A percentile compares a stretch with the other conserved stretches of the same genome.
Conservation (phyloP, 2,329 filamentous ascomycete species). For the Allantophomopsis cytisporea region DNA sequence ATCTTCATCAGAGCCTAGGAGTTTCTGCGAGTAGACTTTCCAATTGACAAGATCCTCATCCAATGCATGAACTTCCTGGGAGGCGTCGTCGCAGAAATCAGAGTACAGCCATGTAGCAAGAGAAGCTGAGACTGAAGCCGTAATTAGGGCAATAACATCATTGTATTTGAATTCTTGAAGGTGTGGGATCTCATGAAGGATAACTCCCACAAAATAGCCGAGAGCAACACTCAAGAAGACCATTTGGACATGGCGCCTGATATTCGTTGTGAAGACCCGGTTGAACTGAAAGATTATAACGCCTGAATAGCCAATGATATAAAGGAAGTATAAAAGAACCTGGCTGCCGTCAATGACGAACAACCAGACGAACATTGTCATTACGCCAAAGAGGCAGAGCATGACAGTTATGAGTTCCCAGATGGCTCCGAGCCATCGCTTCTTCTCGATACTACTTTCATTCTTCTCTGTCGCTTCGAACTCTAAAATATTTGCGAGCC, state of each 20-base stretch:
- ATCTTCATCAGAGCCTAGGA: constrained; percentile 4
- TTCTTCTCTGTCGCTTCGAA: constrained; percentile 14
- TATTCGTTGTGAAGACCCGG: constrained; percentile 23
- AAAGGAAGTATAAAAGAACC: constrained; percentile 20
- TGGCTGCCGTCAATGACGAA: constrained; percentile 18
- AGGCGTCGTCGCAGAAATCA: constrained; percentile 3
- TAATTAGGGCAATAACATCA: constrained; percentile 19
- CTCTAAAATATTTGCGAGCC: constrained; percentile 12
- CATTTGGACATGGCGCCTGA: constrained; percentile 18
- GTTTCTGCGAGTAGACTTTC: constrained; percentile 11
- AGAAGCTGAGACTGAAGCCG: constrained; percentile 18
- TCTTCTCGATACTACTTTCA: constrained; percentile 2
- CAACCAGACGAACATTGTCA: constrained; percentile 20
- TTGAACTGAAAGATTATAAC: constrained; percentile 26
- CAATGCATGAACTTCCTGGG: not conserved
- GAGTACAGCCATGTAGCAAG: constrained; percentile 18
- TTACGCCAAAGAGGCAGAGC: constrained; percentile 18
- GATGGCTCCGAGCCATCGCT: constrained; percentile 15
- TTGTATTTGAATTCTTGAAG: constrained; percentile 16
- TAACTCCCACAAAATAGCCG: constrained; percentile 19
- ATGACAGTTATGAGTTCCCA: constrained; percentile 16
- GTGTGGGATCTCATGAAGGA: constrained; percentile 17
- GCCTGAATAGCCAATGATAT: constrained; percentile 21
- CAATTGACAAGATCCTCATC: constrained; percentile 9
- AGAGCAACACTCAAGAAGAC: constrained; percentile 18